Evolutionary conservation across 805 yeast genomes (phyloP), one percentile per base, ranked within the genome.

Genomic region (Candida schatavii): DNA sequence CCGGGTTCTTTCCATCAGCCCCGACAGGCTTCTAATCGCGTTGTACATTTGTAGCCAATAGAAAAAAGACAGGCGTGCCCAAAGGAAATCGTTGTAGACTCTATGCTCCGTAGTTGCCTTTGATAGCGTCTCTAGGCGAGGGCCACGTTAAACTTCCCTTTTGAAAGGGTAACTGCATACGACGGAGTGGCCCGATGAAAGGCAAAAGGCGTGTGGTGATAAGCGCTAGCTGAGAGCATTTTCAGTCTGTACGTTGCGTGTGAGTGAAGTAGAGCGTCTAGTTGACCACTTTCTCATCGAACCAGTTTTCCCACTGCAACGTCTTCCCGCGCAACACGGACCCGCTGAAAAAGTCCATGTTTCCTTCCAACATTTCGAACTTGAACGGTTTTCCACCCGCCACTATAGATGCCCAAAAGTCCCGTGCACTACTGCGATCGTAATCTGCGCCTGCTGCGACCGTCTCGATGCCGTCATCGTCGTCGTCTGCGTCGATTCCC

Each of bases 291-390:
- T 77, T 74, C 57, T 83, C 90, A 48, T 80, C 83, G 26, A 90
- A 70, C 96, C 96, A 90, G 48, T 81, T 74, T 48, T 75, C 78
- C 88, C 96, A 85, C 15, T 65, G 64, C 3, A 66, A 74, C 28
- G 76, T 63, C 25, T 82, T 75, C 13, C 66, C 64, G 49, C 79
- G 78, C 55, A 70, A 63, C 2, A 85, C 85, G 48, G 90, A 84
- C 1, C 97, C 97, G 6, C 78, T 80, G 1, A 78, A 50, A 35
- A 87, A 78, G 44, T 79, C 86, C 56, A 88, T 75, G 50, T 79
- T 78, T 1, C 89, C 88, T 52, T 87, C 95, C 37, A 89, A 63
- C 39, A 74, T 70, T 23, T 76, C 83, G 57, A 89, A 90, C 33
- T 63, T 62, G 64, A 89, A 89, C 51, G 44, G 42, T 4, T 57